Evolutionary conservation across 1,284 basidiomycete genomes (phyloP).

Genomic region (Phellopilus nigrolimitatus): DNA sequence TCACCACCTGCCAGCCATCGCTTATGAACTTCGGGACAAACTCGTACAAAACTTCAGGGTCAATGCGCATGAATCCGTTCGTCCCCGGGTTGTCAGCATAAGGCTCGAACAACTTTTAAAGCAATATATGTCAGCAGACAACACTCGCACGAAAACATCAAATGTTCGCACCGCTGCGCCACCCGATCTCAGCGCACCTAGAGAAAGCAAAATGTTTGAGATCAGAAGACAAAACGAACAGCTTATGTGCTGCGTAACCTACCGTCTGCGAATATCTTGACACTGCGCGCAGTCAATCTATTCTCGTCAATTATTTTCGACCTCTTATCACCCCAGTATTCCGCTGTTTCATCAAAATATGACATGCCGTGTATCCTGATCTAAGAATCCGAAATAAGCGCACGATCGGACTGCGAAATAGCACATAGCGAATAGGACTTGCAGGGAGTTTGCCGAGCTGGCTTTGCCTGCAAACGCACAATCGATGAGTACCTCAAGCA

Average conservation of each 20-base stretch:
- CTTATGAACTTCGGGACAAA: constrained; percentile 67
- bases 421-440: constrained; percentile 23
- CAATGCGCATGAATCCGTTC: constrained; percentile 73
- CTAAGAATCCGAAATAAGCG: constrained; percentile 31
- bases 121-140: not conserved
- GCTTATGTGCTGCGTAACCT: constrained; percentile 19
- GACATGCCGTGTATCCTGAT: constrained; percentile 73
- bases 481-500: constrained; percentile 10
- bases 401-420: not conserved
- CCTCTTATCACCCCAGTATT: constrained; percentile 74
- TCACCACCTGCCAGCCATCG: constrained; percentile 78
- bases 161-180: constrained; percentile 73
- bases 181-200: constrained; percentile 84
- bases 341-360: constrained; percentile 59
- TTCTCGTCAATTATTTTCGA: constrained; percentile 55
- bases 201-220: constrained; percentile 12
- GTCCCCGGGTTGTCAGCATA: constrained; percentile 79
- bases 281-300: constrained; percentile 67
- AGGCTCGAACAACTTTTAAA: constrained; percentile 58
- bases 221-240: too few species aligned
- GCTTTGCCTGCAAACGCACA: constrained; percentile 46
- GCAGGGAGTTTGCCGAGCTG: constrained; percentile 59
- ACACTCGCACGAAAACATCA: not conserved
- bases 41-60: constrained; percentile 55
- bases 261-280: constrained; percentile 91